These are phyloP conservation scores for Amauroascus niger DNA, from an alignment of 2,329 filamentous ascomycete genomes.

Conservation along the genomic window DNA sequence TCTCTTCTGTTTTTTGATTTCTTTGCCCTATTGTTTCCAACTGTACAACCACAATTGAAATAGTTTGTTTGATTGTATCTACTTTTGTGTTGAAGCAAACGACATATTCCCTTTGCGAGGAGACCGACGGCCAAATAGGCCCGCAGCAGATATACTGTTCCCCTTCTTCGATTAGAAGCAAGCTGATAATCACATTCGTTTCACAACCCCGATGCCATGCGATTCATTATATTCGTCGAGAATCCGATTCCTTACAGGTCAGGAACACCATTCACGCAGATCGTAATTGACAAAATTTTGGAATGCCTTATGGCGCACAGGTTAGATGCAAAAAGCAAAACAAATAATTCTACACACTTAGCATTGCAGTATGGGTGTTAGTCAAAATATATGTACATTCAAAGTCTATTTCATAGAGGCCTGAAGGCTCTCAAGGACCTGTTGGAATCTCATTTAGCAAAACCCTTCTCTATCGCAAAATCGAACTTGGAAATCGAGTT, in stretches of 20 bases:
- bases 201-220: too few species aligned
- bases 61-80: background rate
- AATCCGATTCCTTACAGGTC: background rate
- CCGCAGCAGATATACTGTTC: too few species aligned
- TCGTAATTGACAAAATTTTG: background rate
- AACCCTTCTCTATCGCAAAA: background rate
- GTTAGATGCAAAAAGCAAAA: background rate
- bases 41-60: background rate
- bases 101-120: background rate
- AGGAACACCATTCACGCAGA: background rate
- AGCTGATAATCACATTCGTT: too few species aligned
- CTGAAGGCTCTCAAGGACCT: slow-evolving; percentile 44
- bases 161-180: too few species aligned
- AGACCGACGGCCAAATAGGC: too few species aligned
- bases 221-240: background rate
- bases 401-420: slow-evolving; percentile 40
- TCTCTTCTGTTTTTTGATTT: too few species aligned
- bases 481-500: slow-evolving; percentile 6
- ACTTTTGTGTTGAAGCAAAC: too few species aligned
- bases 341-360: slow-evolving; percentile 15
- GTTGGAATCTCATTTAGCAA: slow-evolving; percentile 16
- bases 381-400: slow-evolving; percentile 34
- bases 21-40: background rate
- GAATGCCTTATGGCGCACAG: too few species aligned
- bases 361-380: slow-evolving; percentile 13